Base-by-base conservation (phyloP, 1,139 yeast species). In the Spathaspora sp. region DNA sequence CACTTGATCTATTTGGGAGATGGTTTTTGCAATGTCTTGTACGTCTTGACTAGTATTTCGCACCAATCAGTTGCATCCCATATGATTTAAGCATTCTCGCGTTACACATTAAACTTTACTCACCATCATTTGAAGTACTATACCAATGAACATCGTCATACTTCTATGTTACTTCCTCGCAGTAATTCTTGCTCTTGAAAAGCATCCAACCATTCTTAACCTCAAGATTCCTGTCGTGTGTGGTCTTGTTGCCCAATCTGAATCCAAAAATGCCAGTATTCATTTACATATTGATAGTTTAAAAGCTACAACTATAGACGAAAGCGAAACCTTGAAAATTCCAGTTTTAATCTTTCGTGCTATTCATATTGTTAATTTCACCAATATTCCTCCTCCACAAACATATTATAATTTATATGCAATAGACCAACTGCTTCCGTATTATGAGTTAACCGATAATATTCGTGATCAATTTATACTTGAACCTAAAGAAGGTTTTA, bases 11-110 rank as follows among this genome's bases (percentile, higher is more conserved):
- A 53, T 46, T 29, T 56, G 56, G 23, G 70, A 61, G 34, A 68
- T 54, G 0, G 70, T 64, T 50, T 69, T 64, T 9, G 72, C 74
- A 47, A 69, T 58, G 2, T 64, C 56, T 33, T 58, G 63, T 27
- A 70, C 61, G 33, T 61, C 60, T 33, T 55, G 16, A n/a, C n/a
- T 20, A 20, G 7, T 20, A 20, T 20, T 20, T 20, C 23, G 23
- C 23, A 20, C 23, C 23, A 20, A 20, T 20, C 7, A 7, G 23
- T 20, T 20, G 7, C 7, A 20, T 20, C 23, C 23, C 23, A 20
- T n/a, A 20, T 7, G 23, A 20, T 20, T 20, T 20, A 20, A 20
- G 23, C 23, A 4, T 20, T 20, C 23, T 20, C 23, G 23, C 23
- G 7, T 20, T 20, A 4, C 23, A n/a, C n/a, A n/a, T n/a, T n/a